phyloP scores from a whole-genome alignment of 441 rosid species.

The Gossypium trilobum region DNA sequence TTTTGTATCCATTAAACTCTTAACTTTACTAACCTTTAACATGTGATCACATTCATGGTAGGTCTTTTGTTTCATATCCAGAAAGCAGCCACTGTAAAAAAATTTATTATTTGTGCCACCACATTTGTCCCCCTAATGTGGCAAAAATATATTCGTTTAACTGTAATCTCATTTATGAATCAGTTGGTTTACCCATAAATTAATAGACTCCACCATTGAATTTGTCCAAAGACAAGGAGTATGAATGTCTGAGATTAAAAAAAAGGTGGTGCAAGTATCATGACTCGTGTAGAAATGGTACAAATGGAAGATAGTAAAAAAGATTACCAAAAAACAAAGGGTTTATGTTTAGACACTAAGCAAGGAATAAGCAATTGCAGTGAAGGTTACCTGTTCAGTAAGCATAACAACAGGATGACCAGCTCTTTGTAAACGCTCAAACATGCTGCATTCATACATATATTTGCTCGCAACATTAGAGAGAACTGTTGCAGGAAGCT shows the following conservation, averaged over 20 bases:
- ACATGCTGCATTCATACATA: constrained; percentile 91
- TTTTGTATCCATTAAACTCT: not conserved
- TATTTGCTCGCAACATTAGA: constrained; percentile 91
- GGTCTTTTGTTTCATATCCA: not conserved
- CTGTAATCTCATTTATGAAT: not conserved
- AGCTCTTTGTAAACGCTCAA: constrained; percentile 95
- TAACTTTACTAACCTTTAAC: not conserved
- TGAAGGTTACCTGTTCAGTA: constrained; percentile 65
- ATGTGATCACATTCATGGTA: not conserved
- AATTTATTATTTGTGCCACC: not conserved
- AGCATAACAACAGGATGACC: constrained; percentile 93
- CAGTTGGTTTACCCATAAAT: not conserved
- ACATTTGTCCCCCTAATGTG: not conserved
- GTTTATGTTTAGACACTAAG: not conserved
- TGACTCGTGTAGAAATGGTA: not conserved
- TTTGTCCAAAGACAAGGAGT: not conserved
- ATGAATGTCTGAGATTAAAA: not conserved
- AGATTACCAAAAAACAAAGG: not conserved
- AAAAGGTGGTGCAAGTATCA: not conserved
- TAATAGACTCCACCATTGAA: not conserved
- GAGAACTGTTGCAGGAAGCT: constrained; percentile 98
- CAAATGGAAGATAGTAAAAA: not conserved
- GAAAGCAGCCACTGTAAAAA: not conserved
- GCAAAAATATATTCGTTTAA: not conserved
- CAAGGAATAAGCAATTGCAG: constrained; percentile 4